Conservation (phyloP, 257 asterid species). For the Solanum clarkiae region DNA sequence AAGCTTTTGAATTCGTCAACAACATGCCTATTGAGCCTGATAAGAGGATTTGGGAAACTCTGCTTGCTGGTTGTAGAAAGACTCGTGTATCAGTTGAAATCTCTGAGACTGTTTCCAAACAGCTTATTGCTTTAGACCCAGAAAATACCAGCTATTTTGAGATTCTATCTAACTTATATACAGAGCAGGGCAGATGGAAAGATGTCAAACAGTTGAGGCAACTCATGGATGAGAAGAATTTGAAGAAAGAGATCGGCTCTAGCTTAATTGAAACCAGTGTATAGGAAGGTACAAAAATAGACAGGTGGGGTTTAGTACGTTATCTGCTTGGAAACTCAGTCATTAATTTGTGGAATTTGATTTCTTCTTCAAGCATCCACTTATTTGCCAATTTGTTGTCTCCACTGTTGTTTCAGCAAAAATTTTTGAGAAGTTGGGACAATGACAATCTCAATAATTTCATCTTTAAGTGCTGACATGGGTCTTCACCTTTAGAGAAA, state of each 20-base stretch:
- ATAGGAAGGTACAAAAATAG: background rate
- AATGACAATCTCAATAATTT: background rate
- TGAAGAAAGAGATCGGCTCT: constrained; percentile 49
- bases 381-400: background rate
- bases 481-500: background rate
- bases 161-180: constrained; percentile 47
- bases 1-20: constrained; percentile 62
- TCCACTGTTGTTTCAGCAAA: background rate
- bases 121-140: constrained; percentile 39
- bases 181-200: constrained; percentile 70
- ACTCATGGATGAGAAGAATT: constrained; percentile 21
- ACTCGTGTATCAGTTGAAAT: constrained; percentile 29
- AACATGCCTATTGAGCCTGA: constrained; percentile 65
- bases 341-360: background rate
- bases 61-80: constrained; percentile 66
- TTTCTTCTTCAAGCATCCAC: background rate
- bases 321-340: background rate
- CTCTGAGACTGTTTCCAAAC: constrained; percentile 34
- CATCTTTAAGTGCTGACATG: background rate
- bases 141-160: constrained; percentile 43
- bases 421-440: background rate
- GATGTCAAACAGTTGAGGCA: constrained; percentile 56
- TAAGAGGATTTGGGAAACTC: constrained; percentile 73
- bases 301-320: background rate
- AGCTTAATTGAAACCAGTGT: constrained; percentile 20